These are phyloP conservation scores for Ceratocystis colombiana DNA, from an alignment of 2,329 filamentous ascomycete species.

Conservation along the genomic window DNA sequence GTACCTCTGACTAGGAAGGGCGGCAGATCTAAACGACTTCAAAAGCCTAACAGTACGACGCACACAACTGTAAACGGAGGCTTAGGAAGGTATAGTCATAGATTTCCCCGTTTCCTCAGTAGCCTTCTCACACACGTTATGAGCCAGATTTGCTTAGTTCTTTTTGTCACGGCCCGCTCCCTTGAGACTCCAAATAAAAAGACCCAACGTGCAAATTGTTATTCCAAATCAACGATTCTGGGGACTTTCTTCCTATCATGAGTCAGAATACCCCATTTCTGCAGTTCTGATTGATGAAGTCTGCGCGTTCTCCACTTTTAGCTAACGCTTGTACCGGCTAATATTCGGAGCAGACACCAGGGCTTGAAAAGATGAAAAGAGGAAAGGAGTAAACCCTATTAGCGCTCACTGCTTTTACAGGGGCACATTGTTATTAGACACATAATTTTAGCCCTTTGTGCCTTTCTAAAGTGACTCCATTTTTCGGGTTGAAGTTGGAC, in stretches of 20 bases:
- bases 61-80: background rate
- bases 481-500: background rate
- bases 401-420: background rate
- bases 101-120: background rate
- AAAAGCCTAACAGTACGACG: conserved; percentile 6
- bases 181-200: background rate
- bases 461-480: background rate
- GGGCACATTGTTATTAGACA: background rate
- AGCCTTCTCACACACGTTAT: background rate
- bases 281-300: background rate
- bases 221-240: background rate
- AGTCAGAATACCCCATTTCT: conserved; percentile 6
- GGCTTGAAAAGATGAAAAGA: background rate
- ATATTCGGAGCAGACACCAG: background rate
- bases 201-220: background rate
- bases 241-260: background rate
- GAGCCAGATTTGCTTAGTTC: background rate
- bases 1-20: background rate
- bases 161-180: background rate
- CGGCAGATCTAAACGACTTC: background rate
- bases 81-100: background rate
- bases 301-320: background rate
- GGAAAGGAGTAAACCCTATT: background rate
- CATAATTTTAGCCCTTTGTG: background rate
- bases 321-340: background rate